Conservation (phyloP, 2,329 filamentous ascomycete species). For the Malbranchea cinnamomea region DNA sequence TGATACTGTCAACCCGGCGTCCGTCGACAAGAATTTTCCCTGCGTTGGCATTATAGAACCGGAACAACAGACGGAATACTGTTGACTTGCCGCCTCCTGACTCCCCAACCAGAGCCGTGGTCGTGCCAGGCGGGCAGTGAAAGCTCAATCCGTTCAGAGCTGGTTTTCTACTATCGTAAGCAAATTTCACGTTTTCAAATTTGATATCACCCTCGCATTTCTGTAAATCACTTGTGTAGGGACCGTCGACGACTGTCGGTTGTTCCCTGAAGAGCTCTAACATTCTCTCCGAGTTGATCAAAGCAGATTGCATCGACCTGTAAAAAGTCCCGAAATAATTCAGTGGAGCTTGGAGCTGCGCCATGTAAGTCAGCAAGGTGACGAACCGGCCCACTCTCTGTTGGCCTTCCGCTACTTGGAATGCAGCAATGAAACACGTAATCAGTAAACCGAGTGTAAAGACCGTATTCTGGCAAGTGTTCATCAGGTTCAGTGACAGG, state of each 20-base stretch:
- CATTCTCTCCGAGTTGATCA: conserved; percentile 94
- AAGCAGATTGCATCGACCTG: conserved; percentile 82
- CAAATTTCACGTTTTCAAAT: conserved; percentile 81
- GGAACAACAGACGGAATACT: conserved; percentile 85
- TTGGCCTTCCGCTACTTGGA: conserved; percentile 55
- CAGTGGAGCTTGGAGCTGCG: conserved; percentile 63
- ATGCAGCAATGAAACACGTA: conserved; percentile 59
- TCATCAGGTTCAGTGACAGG: conserved; percentile 64
- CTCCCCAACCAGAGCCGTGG: conserved; percentile 89
- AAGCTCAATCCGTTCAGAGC: conserved; percentile 76
- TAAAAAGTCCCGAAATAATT: conserved; percentile 95
- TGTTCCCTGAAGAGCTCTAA: conserved; percentile 93
- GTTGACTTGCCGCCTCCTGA: conserved; percentile 96
- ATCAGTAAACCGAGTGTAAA: conserved; percentile 64
- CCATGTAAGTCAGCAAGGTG: conserved; percentile 58
- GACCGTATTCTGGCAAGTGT: conserved; percentile 64
- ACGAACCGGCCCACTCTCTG: conserved; percentile 58
- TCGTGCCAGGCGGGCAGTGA: conserved; percentile 74
- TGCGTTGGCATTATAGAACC: conserved; percentile 77
- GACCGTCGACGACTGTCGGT: conserved; percentile 72
- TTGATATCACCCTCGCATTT: conserved; percentile 66
- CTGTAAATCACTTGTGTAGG: conserved; percentile 46
- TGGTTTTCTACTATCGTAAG: conserved; percentile 74
- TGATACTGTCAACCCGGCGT: conserved; percentile 67
- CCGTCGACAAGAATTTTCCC: conserved; percentile 78